A percentile compares a stretch with the other conserved stretches of the same genome.
These are phyloP conservation scores for Hygrocybe coccinea DNA, from an alignment of 768 basidiomycete species.

Conservation along the genomic window DNA sequence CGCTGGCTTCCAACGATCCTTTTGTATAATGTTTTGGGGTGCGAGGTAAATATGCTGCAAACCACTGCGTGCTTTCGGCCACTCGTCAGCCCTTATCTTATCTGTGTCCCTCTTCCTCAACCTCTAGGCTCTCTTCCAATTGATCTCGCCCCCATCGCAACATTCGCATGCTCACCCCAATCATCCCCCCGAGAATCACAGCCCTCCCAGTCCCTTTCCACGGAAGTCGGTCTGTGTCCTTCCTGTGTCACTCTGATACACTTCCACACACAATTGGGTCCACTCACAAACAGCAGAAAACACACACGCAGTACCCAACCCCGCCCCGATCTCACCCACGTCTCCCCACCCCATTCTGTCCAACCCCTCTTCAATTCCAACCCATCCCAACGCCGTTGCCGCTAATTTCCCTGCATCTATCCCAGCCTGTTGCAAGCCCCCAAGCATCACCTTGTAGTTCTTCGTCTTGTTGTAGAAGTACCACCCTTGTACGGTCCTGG, in stretches of 20 bases:
- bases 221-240: constrained; percentile 50
- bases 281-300: constrained; percentile 54
- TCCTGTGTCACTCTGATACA: neutral
- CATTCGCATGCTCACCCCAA: constrained; percentile 51
- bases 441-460: constrained; percentile 79
- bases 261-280: constrained; percentile 19
- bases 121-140: constrained; percentile 19
- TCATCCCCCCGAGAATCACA: constrained; percentile 49
- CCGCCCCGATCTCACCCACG: constrained; percentile 55
- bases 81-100: constrained; percentile 10
- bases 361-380: constrained; percentile 41
- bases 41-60: neutral
- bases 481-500: constrained; percentile 85
- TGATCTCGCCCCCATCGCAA: constrained; percentile 37
- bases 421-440: constrained; percentile 64
- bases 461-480: constrained; percentile 96
- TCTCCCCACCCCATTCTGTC: constrained; percentile 34
- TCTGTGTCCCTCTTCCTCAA: constrained; percentile 1
- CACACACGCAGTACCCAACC: constrained; percentile 54
- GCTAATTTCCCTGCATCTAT: constrained; percentile 49
- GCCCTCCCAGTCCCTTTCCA: constrained; percentile 46
- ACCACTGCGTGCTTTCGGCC: neutral
- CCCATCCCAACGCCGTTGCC: constrained; percentile 37
- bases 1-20: too few species aligned
- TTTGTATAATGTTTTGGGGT: neutral